Evolutionary conservation across 2,329 filamentous ascomycete species (phyloP), one percentile per base, ranked within the genome.

Genomic region (Aspergillus udagawae): DNA sequence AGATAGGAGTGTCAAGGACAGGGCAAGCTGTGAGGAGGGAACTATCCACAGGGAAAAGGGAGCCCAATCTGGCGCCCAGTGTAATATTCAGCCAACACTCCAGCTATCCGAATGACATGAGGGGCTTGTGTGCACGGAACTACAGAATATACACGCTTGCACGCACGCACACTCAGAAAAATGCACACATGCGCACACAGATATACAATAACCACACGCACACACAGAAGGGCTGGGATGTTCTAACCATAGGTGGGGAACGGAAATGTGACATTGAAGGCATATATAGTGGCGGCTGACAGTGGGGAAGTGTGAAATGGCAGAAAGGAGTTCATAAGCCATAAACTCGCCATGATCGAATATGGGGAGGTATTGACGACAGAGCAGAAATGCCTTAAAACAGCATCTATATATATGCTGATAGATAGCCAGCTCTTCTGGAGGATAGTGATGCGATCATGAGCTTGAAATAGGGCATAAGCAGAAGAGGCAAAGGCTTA

Each of bases 181-280:
- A 56, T 54, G 49, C 49, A 51, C 57, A 57, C 54, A 45, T 51
- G n/a, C 45, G 14, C 52, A 52, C 49, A 48, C 28, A 35, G 21
- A n/a, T 21, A 32, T 23, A 51, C 20, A 28, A 27, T 52, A 49
- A 23, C 29, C 29, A 21, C 50, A 49, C 41, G 10, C 54, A 41
- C 44, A 14, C 27, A 27, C 48, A 23, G 17, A 57, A 55, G 29
- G 48, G 44, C 27, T 32, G 50, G 20, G 45, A 56, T 35, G 27
- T 27, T 27, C 42, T 51, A 38, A 54, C 28, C 41, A 56, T 47
- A 20, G 57, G 57, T 55, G 59, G 54, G 47, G 57, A 60, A 54
- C 28, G 21, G 42, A 14, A 47, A 58, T 32, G 21, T 45, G 42
- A 45, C 21, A 23, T 12, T 45, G 47, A 51, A 29, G 38, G 29